Conservation (phyloP, 176 grass and related monocot genomes). For the Olyra latifolia region DNA sequence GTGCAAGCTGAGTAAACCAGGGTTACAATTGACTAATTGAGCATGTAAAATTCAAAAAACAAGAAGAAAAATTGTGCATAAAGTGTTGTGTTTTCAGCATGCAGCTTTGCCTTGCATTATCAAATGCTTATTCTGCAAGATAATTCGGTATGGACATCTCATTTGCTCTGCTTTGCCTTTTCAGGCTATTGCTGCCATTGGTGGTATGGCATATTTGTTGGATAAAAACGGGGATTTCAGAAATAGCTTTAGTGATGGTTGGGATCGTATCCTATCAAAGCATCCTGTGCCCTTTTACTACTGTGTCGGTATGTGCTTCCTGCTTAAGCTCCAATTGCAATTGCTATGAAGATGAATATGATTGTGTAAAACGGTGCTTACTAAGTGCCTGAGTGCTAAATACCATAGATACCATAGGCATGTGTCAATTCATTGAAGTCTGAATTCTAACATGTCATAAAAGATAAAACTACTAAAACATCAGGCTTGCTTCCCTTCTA, state of each 20-base stretch:
- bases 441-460: neutral
- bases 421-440: neutral
- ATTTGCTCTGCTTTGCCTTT: conserved; percentile 6
- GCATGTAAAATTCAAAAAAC: no score
- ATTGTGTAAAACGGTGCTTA: neutral
- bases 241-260: conserved; percentile 74
- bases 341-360: neutral
- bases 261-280: conserved; percentile 78
- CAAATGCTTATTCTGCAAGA: conserved; percentile 3
- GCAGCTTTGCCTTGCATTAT: neutral
- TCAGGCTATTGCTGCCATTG: conserved; percentile 64
- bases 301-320: conserved; percentile 56
- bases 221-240: conserved; percentile 78
- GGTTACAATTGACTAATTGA: neutral
- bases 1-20: neutral
- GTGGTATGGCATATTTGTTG: conserved; percentile 65
- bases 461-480: neutral
- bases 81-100: neutral
- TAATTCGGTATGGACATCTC: neutral
- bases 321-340: neutral
- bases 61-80: no score
- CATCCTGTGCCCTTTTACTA: conserved; percentile 89
- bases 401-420: neutral
- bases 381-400: neutral
- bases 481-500: neutral